These are phyloP conservation scores for Termitomyces sp. DNA, from an alignment of 768 basidiomycete species.

Conservation along the genomic window DNA sequence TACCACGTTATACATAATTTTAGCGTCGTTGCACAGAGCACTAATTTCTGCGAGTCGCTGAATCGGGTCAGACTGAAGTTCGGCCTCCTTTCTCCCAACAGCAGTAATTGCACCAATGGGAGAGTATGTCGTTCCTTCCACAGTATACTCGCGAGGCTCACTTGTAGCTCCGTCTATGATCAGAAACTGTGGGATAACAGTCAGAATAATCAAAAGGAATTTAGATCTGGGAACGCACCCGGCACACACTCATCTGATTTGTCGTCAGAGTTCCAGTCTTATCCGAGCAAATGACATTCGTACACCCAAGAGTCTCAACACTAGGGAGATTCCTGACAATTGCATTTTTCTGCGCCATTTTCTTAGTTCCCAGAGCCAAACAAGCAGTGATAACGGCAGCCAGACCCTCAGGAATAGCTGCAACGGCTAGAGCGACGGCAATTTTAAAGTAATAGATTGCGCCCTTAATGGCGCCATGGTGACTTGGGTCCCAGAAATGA, in stretches of 20 bases:
- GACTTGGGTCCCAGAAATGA: constrained; percentile 94
- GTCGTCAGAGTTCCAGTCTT: constrained; percentile 97
- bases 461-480: constrained; percentile 86
- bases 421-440: constrained; percentile 97
- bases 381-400: constrained; percentile 98
- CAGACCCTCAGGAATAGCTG: constrained; percentile 97
- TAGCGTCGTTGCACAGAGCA: constrained; percentile 93
- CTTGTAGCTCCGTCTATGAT: constrained; percentile 54
- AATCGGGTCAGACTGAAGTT: constrained; percentile 63
- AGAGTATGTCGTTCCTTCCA: constrained; percentile 92
- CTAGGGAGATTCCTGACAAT: constrained; percentile 95
- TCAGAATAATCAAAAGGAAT: constrained; percentile 2
- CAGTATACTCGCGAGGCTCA: constrained; percentile 60
- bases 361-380: constrained; percentile 93
- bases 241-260: constrained; percentile 95
- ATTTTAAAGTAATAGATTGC: constrained; percentile 99
- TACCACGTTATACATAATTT: constrained; percentile 78
- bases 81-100: constrained; percentile 57
- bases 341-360: constrained; percentile 98
- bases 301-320: constrained; percentile 96
- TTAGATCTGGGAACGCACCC: constrained; percentile 34
- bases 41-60: constrained; percentile 88
- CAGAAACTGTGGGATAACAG: constrained; percentile 51
- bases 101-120: constrained; percentile 72
- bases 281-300: constrained; percentile 98